phyloP scores from a whole-genome alignment of 176 grass and related monocot genomes.

The Oryza australiensis region DNA sequence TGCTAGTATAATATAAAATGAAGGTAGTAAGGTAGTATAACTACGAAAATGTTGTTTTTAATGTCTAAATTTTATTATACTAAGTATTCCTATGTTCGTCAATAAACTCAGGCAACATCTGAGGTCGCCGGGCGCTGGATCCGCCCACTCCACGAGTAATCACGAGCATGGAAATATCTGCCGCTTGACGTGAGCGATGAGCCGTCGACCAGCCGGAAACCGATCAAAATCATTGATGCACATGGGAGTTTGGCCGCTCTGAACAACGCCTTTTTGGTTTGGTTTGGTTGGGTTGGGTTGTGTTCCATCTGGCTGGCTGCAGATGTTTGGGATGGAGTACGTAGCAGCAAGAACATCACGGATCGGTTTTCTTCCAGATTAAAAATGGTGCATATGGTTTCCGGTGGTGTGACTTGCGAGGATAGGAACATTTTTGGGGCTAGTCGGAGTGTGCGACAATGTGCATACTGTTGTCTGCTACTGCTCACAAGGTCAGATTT shows the following conservation, averaged over 20 bases:
- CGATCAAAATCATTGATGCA: neutral
- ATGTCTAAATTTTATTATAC: too few relatives aligned
- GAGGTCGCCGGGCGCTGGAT: too few relatives aligned
- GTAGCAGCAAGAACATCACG: neutral
- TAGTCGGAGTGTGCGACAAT: neutral
- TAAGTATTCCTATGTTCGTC: too few relatives aligned
- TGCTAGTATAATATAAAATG: too few relatives aligned
- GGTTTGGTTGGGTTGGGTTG: too few relatives aligned
- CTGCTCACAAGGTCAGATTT: slow-evolving; percentile 27
- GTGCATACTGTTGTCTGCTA: slow-evolving; percentile 23
- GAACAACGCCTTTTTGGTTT: neutral
- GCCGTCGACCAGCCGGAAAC: neutral
- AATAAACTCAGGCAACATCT: too few relatives aligned
- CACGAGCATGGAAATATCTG: neutral
- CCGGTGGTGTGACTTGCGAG: neutral
- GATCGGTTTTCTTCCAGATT: neutral
- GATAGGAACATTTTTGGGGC: neutral
- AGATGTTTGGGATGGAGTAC: neutral
- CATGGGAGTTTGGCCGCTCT: neutral
- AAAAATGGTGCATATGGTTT: neutral
- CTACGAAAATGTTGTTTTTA: too few relatives aligned
- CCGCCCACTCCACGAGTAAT: too few relatives aligned
- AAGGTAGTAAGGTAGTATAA: too few relatives aligned
- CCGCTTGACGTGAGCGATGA: neutral
- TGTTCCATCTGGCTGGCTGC: slow-evolving; percentile 6